These are phyloP conservation scores for Hymenoscyphus albidus DNA, from an alignment of 2,329 filamentous ascomycete genomes.

Conservation along the genomic window DNA sequence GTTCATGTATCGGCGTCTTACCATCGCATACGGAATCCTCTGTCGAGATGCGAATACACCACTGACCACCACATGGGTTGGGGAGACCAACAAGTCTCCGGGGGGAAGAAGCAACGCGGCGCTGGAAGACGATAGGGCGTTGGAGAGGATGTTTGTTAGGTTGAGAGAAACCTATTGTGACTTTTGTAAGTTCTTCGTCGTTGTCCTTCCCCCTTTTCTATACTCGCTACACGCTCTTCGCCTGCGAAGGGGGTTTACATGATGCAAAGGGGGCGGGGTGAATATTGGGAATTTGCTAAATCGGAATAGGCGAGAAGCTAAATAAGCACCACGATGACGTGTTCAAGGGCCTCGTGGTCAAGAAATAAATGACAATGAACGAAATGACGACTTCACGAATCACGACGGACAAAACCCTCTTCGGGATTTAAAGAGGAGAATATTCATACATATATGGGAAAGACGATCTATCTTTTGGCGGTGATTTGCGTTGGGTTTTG, in stretches of 20 bases:
- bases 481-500: too few species aligned
- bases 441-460: too few species aligned
- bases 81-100: constrained; percentile 7
- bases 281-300: background rate
- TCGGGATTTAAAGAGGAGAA: too few species aligned
- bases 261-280: background rate
- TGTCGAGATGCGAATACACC: constrained; percentile 21
- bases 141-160: constrained; percentile 11
- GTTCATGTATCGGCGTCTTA: constrained; percentile 22
- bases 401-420: too few species aligned
- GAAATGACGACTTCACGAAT: background rate
- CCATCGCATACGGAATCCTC: constrained; percentile 18
- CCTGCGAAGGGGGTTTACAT: background rate
- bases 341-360: constrained; percentile 17
- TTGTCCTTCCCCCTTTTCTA: background rate
- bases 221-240: background rate
- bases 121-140: constrained; percentile 3
- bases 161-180: constrained; percentile 13
- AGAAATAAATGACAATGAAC: background rate
- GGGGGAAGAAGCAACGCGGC: background rate
- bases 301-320: constrained; percentile 11
- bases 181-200: constrained; percentile 14
- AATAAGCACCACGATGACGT: constrained; percentile 19
- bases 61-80: constrained; percentile 17
- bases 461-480: too few species aligned